Conservation (phyloP, 441 rosid species). For the Arabidopsis lyrata region DNA sequence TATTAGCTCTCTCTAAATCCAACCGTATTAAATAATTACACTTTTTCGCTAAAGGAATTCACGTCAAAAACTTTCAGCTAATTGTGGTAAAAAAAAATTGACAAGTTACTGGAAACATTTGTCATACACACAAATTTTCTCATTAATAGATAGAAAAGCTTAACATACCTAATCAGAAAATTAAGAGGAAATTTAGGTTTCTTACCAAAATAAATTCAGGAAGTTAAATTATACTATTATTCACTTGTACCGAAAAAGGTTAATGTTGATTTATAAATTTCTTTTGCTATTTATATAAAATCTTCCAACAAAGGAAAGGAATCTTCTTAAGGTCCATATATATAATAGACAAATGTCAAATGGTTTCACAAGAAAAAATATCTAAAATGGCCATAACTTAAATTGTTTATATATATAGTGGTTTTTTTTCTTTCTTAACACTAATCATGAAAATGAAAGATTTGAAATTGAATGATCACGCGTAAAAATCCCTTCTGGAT, state of each 20-base stretch:
- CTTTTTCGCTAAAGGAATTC: too few relatives aligned
- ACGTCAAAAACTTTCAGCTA: too few relatives aligned
- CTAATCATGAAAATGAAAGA: not conserved
- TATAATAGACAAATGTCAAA: not conserved
- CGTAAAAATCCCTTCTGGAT: not conserved
- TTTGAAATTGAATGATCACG: conserved; percentile 17
- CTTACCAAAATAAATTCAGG: not conserved
- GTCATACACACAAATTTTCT: not conserved
- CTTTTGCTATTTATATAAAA: not conserved
- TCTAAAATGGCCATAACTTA: conserved; percentile 9
- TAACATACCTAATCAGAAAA: not conserved
- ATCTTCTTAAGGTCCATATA: not conserved
- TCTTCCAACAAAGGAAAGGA: not conserved
- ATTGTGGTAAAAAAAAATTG: too few relatives aligned
- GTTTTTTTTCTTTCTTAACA: too few relatives aligned
- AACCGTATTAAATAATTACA: too few relatives aligned
- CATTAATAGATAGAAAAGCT: not conserved
- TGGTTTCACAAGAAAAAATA: not conserved
- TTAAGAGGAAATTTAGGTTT: not conserved
- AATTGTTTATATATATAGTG: not conserved
- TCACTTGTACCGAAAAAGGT: not conserved
- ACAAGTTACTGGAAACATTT: too few relatives aligned
- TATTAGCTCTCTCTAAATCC: too few relatives aligned
- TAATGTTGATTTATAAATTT: not conserved
- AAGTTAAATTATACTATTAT: not conserved